Conservation (phyloP, 371 early-diverging fungal species). For the Syncephalastrum racemosum region DNA sequence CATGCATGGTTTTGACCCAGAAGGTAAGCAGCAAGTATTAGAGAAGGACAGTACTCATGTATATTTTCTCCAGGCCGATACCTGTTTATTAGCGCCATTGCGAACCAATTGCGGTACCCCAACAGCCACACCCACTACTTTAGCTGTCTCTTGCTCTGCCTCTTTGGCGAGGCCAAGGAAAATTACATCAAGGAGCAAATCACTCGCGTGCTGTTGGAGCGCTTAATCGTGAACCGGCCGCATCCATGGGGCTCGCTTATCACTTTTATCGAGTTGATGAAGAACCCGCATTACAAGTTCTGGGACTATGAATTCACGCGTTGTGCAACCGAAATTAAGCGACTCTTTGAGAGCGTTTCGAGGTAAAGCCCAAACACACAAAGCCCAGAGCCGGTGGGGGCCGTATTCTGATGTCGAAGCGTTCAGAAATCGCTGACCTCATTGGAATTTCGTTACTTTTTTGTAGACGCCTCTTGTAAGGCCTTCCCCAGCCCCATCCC, state of each 20-base stretch:
- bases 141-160: constrained; percentile 71
- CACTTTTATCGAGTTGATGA: constrained; percentile 94
- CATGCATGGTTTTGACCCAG: constrained; percentile 61
- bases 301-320: constrained; percentile 82
- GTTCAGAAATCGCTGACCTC: too few species aligned
- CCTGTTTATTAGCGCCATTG: constrained; percentile 81
- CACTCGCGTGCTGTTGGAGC: constrained; percentile 90
- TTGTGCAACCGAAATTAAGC: constrained; percentile 72
- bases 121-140: constrained; percentile 95
- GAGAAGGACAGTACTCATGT: not conserved
- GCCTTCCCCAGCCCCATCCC: too few species aligned
- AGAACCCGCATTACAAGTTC: constrained; percentile 74
- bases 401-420: too few species aligned
- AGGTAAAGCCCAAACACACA: constrained; percentile 32
- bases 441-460: too few species aligned
- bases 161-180: constrained; percentile 66
- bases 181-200: constrained; percentile 84
- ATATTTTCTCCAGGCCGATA: constrained; percentile 68
- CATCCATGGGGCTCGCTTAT: constrained; percentile 97
- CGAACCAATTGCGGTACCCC: constrained; percentile 96
- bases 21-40: constrained; percentile 53
- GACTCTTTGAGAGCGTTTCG: constrained; percentile 71
- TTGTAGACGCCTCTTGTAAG: too few species aligned
- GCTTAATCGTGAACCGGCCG: constrained; percentile 94
- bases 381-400: too few species aligned